Evolutionary conservation across 1,139 yeast species (phyloP).

Genomic region (Debaryomyces udenii): DNA sequence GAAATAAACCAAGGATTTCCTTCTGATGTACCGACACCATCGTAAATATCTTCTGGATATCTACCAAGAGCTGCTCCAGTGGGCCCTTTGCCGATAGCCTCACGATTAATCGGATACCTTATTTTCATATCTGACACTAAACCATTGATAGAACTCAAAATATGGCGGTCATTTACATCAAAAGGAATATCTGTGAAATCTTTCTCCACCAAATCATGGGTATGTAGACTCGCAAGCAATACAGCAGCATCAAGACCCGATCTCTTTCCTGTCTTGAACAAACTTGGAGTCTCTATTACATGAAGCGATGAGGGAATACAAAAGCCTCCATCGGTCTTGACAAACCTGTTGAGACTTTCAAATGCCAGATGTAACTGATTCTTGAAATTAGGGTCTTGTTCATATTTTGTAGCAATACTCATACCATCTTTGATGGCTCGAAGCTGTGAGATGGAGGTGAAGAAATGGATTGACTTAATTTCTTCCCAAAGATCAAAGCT

Average conservation of each 20-base stretch:
- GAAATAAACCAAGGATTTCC: slow-evolving; percentile 97
- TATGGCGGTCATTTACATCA: slow-evolving; percentile 55
- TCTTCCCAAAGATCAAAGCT: slow-evolving; percentile 98
- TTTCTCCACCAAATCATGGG: slow-evolving; percentile 55
- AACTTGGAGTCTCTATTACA: slow-evolving; percentile 69
- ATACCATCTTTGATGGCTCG: slow-evolving; percentile 68
- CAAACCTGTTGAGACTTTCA: slow-evolving; percentile 37
- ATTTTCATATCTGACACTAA: slow-evolving; percentile 68
- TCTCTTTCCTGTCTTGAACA: slow-evolving; percentile 44
- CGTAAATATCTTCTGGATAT: slow-evolving; percentile 91
- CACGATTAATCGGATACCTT: slow-evolving; percentile 74
- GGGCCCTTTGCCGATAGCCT: slow-evolving; percentile 33
- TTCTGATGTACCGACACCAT: slow-evolving; percentile 70
- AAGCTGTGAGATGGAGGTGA: slow-evolving; percentile 74
- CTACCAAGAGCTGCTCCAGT: slow-evolving; percentile 82
- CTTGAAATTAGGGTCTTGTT: slow-evolving; percentile 33
- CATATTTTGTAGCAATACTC: slow-evolving; percentile 40
- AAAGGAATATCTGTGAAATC: slow-evolving; percentile 52
- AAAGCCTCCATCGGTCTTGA: slow-evolving; percentile 49
- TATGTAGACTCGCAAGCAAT: slow-evolving; percentile 65
- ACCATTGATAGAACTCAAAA: slow-evolving; percentile 60
- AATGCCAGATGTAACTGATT: slow-evolving; percentile 27
- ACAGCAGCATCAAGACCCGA: slow-evolving; percentile 82
- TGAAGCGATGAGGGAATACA: slow-evolving; percentile 48
- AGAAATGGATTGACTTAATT: slow-evolving; percentile 70